Evolutionary conservation across 2,329 filamentous ascomycete species (phyloP), one percentile per base, ranked within the genome.

Genomic region (Claviceps cyperi): DNA sequence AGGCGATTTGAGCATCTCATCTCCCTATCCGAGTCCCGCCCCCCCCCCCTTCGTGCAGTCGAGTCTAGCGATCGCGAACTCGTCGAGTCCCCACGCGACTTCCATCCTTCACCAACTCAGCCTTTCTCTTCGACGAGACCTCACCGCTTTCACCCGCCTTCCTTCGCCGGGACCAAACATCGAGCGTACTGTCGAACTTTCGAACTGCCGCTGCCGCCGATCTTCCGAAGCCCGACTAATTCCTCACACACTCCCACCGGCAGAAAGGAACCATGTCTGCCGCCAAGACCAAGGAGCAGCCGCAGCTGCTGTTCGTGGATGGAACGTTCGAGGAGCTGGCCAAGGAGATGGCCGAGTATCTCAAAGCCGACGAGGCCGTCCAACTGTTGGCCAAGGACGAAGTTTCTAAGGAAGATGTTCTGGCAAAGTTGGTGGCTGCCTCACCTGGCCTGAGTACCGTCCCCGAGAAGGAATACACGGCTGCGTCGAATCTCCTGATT

Each of bases 401-500:
- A 62, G 59, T 62, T 17, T 59, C 66, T 49, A 87, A 89, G 72
- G 88, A 94, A 59, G 89, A 94, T 57, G 82, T 87, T 44, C 77
- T 98, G 51, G 85, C 90, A 74, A 90, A 89, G 76, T 76, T 98
- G 57, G 86, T 97, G 54, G 80, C 83, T 57, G 85, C 86, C 51
- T 88, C 87, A 49, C 70, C 77, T 49, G 78, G 77, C 47, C 75
- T 98, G 64, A 94, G 90, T 69, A 77, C 78, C 55, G 86, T 89
- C 50, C 87, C 91, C 52, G 92, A 98, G 77, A 94, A 92, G 78
- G 91, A 97, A 69, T 92, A 96, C 67, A 90, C 88, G 53, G 84
- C 91, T 52, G 88, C 91, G 54, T 96, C 96, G 73, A 97, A 98
- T 73, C 84, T 97, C 59, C 83, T 98, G 66, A 83, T 97, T 64